Evolutionary conservation across 345 rosid species (phyloP).

Genomic region (Lepidium aucheri): DNA sequence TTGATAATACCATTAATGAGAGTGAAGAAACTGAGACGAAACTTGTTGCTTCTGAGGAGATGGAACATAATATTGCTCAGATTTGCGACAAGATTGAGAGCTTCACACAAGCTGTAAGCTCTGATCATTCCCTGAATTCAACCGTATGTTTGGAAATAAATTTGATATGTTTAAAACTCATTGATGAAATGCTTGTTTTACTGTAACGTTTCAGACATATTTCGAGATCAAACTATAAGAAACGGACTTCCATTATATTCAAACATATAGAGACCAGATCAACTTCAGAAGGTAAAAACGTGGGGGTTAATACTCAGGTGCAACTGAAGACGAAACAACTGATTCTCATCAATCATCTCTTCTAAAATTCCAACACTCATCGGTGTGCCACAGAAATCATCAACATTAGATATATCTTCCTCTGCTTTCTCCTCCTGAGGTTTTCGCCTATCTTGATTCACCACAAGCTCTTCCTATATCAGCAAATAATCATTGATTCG

Average conservation of each 20-base stretch:
- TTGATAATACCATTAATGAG: slow-evolving; percentile 36
- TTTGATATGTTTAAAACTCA: background rate
- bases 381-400: slow-evolving; percentile 82
- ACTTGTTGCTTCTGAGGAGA: slow-evolving; percentile 63
- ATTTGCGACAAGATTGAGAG: slow-evolving; percentile 67
- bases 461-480: slow-evolving; percentile 95
- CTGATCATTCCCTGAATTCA: background rate
- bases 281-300: no score
- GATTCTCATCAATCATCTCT: slow-evolving; percentile 95
- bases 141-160: background rate
- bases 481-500: slow-evolving; percentile 78
- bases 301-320: slow-evolving; percentile 95
- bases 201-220: no score
- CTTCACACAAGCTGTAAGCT: slow-evolving; percentile 65
- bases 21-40: slow-evolving; percentile 49
- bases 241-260: no score
- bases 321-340: slow-evolving; percentile 89
- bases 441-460: slow-evolving; percentile 71
- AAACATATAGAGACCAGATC: no score
- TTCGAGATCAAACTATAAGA: no score
- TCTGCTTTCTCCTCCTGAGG: slow-evolving; percentile 65
- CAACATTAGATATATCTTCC: slow-evolving; percentile 86
- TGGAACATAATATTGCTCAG: slow-evolving; percentile 52
- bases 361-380: slow-evolving; percentile 95
- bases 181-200: no score